Percentiles rank a stretch among this genome's conserved stretches.
These are phyloP conservation scores for Coniochaeta sp. DNA, from an alignment of 2,329 filamentous ascomycete genomes.

Conservation along the genomic window DNA sequence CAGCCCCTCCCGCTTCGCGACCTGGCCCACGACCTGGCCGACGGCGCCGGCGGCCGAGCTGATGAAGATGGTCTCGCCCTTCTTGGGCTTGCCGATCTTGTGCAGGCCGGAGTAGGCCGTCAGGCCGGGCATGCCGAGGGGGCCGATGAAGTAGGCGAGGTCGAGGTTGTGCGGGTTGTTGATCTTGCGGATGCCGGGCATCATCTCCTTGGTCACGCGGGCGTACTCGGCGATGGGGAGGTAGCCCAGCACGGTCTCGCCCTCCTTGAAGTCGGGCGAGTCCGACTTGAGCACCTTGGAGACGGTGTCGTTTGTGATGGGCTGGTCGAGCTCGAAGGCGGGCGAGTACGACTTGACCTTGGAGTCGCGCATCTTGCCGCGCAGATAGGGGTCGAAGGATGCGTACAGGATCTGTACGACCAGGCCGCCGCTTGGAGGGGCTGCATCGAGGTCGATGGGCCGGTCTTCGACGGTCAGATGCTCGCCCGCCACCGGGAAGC, in stretches of 20 bases:
- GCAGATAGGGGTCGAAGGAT: slow-evolving; percentile 80
- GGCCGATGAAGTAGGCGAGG: slow-evolving; percentile 60
- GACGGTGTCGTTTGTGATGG: slow-evolving; percentile 58
- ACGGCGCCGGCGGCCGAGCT: slow-evolving; percentile 75
- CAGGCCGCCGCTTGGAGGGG: slow-evolving; percentile 57
- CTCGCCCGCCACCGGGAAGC: slow-evolving; percentile 61
- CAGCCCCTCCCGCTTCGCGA: slow-evolving; percentile 75
- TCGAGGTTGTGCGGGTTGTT: slow-evolving; percentile 64
- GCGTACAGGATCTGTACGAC: slow-evolving; percentile 63
- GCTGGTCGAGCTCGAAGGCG: slow-evolving; percentile 51
- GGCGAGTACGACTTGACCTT: slow-evolving; percentile 59
- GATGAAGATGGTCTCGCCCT: slow-evolving; percentile 75
- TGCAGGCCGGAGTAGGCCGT: slow-evolving; percentile 51
- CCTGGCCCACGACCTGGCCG: slow-evolving; percentile 73
- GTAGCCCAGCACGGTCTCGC: slow-evolving; percentile 55
- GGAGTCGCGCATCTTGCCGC: slow-evolving; percentile 66
- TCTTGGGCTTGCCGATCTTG: slow-evolving; percentile 64
- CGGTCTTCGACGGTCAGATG: slow-evolving; percentile 60
- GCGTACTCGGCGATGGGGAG: slow-evolving; percentile 65
- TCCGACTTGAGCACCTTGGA: slow-evolving; percentile 66
- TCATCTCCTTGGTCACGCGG: slow-evolving; percentile 32
- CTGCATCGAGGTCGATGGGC: slow-evolving; percentile 56
- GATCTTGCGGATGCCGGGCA: slow-evolving; percentile 43
- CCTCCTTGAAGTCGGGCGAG: slow-evolving; percentile 48
- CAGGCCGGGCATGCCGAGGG: slow-evolving; percentile 45